Base-by-base conservation (phyloP, 2,329 filamentous ascomycete genomes). In the Diaporthe destruens region DNA sequence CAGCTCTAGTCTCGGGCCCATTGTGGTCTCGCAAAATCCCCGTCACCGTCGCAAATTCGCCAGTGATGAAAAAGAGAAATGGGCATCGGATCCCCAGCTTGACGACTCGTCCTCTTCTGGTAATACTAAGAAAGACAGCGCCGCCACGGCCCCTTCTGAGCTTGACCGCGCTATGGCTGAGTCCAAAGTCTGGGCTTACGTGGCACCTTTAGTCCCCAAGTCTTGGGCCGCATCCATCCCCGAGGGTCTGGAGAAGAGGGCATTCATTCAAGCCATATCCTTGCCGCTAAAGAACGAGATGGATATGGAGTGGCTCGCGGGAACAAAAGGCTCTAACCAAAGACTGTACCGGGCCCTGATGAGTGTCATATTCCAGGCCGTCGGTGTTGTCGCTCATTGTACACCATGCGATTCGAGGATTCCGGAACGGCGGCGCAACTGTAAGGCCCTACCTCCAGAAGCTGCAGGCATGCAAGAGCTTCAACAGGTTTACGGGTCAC, bases 241-340 rank as follows among this genome's bases (percentile, higher is more conserved):
- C 3, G 14, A 23, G 7, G 55, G 23, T 12, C 16, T 20, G n/a
- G 71, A 72, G 66, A 42, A 11, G 3, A 36, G 16, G 18, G 71
- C 71, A 14, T 56, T 72, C 6, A n/a, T 65, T 8, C 66, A 72
- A 9, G 65, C 56, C 2, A 70, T 72, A 20, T 70, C 51, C 20
- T 36, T 72, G 3, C 71, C 56, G 1, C 34, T 20, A 0, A 65
- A 23, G 20, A 70, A 72, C 47, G 11, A 56, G 1, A 25, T 70
- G 25, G 71, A 72, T n/a, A 23, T 12, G 20, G 29, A 23, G 5
- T 72, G 71, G 71, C 9, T 70, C 0, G 3, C 34, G 3, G 49
- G 49, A 34, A 54, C 44, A 16, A 12, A 7, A 2, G 53, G 23
- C 0, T 65, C 49, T 2, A 34, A 70, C 25, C 71, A 65, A 11